phyloP scores from a whole-genome alignment of 2,329 filamentous ascomycete species.

The Shiraia sp. region DNA sequence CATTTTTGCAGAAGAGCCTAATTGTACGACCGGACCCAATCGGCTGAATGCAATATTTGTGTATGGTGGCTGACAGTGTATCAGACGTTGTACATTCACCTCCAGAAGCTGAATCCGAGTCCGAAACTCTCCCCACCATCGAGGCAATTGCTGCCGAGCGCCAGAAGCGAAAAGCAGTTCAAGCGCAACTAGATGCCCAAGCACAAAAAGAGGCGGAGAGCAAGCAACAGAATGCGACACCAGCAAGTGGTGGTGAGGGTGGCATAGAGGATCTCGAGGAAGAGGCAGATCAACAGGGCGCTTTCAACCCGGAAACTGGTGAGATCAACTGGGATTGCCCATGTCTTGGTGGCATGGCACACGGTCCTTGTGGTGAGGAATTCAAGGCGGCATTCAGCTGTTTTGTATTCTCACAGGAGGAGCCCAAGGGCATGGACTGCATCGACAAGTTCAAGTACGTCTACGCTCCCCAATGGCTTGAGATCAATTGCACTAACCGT shows the following conservation, averaged over 20 bases:
- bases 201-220: conserved; percentile 23
- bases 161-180: conserved; percentile 36
- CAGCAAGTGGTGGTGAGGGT: conserved; percentile 21
- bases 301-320: conserved; percentile 97
- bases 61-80: conserved; percentile 17
- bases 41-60: conserved; percentile 2
- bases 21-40: conserved; percentile 59
- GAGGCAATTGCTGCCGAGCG: conserved; percentile 51
- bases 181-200: conserved; percentile 36
- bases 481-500: conserved; percentile 9
- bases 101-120: conserved; percentile 47
- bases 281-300: conserved; percentile 83
- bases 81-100: conserved; percentile 33
- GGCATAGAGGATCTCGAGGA: conserved; percentile 68
- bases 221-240: conserved; percentile 14
- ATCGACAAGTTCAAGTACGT: conserved; percentile 96
- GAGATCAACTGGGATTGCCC: conserved; percentile 99
- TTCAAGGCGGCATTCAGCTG: conserved; percentile 97
- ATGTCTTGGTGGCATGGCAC: conserved; percentile 93
- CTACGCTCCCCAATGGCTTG: background rate
- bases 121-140: conserved; percentile 49
- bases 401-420: conserved; percentile 92
- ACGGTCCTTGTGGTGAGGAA: conserved; percentile 92
- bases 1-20: conserved; percentile 81
- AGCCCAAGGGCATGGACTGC: conserved; percentile 97